These are phyloP conservation scores for Datisca glomerata DNA, from an alignment of 306 rosid genomes.

Conservation along the genomic window DNA sequence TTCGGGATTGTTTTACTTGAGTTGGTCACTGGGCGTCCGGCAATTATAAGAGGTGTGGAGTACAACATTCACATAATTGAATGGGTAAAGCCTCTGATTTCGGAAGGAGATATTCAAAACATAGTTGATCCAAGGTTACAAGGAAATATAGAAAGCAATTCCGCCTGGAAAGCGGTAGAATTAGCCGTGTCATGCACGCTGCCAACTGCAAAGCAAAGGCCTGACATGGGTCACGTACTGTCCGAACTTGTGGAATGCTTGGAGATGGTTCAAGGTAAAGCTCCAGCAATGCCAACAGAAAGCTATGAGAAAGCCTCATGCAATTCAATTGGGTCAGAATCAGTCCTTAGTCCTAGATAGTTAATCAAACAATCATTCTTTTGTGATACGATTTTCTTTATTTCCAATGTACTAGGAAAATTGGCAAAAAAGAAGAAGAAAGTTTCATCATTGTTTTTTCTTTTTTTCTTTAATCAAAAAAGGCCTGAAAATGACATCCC, in stretches of 20 bases:
- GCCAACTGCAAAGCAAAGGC: conserved; percentile 8
- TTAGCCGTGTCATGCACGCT: conserved; percentile 16
- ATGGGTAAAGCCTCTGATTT: conserved; percentile 11
- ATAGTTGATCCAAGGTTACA: conserved; percentile 19
- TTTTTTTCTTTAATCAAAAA: too few relatives aligned
- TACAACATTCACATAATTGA: conserved; percentile 13
- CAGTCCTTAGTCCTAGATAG: conserved; percentile 6
- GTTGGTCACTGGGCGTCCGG: conserved; percentile 15
- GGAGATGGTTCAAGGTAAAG: conserved; percentile 10
- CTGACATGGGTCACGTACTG: conserved; percentile 11
- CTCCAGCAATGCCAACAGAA: not conserved
- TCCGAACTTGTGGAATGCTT: conserved; percentile 11
- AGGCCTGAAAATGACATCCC: too few relatives aligned
- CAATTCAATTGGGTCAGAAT: conserved; percentile 10
- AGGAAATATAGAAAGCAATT: not conserved
- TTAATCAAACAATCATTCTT: not conserved
- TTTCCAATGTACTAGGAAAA: too few relatives aligned
- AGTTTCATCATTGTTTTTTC: too few relatives aligned
- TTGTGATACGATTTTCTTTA: too few relatives aligned
- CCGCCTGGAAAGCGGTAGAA: conserved; percentile 9
- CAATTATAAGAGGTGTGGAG: conserved; percentile 8
- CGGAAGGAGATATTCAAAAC: conserved; percentile 7
- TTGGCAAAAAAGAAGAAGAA: too few relatives aligned
- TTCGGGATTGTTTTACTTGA: conserved; percentile 18
- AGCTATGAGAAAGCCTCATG: conserved; percentile 2